Evolutionary conservation across 176 grass and related monocot species (phyloP), one percentile per base, ranked within the genome.

Genomic region (Saccharum spontaneum): DNA sequence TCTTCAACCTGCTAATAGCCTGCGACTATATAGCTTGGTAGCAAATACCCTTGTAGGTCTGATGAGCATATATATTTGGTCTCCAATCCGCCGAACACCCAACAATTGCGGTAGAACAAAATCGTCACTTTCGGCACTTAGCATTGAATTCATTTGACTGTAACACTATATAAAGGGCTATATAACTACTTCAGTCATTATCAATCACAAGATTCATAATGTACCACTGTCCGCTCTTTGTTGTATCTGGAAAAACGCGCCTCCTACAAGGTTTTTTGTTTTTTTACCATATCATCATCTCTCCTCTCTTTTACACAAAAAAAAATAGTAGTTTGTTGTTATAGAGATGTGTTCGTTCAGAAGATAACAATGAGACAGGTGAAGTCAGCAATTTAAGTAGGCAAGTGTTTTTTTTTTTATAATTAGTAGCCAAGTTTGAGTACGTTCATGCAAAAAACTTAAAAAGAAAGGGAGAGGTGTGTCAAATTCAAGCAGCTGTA

Each of bases 71-170:
- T 22, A 69, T 34, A 37, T 69, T 39, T 39, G 67, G 67, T 38
- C 67, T 37, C 34, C 62, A 16, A 65, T 33, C 62, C 17, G 16
- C 67, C 67, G 36, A 69, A 69, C 62, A 31, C 67, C 67, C 67
- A n/a, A 70, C 67, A 15, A n/a, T 40, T 70, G 37, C 8, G 67
- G 18, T 70, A 18, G 17, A 18, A 40, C 20, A 40, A 73, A 73
- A 23, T 73, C 40, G 11, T 2, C n/a, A 14, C 70, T 16, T 73
- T 46, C 10, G 23, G 71, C 24, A 73, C 39, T 24, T 49, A 30
- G 44, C n/a, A 74, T 74, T 74, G 24, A 50, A 74, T 50, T 33
- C 71, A 18, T 50, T 31, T 74, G 71, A 74, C 71, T 50, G 10
- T 72, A 20, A 69, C 66, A 45, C 1, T 40, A 52, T 40, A 39